Base-by-base conservation (phyloP, 2,329 filamentous ascomycete species). In the Epichloe elymi region DNA sequence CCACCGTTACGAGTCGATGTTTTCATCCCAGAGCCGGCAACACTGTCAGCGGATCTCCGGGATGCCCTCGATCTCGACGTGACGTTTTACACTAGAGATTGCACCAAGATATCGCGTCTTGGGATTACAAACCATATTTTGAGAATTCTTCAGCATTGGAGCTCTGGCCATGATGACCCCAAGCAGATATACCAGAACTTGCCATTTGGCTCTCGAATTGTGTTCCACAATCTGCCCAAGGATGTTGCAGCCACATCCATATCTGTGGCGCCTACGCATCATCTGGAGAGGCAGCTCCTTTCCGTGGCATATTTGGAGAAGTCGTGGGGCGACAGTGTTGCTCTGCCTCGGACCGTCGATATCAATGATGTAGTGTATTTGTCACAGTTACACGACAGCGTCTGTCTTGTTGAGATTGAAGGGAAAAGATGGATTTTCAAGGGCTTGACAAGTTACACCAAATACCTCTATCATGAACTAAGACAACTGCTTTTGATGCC, bases 391-490 rank as follows among this genome's bases (percentile, higher is more conserved):
- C 75, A 81, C 55, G 79, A 82, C 58, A 80, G 77, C 54, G 74
- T 82, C 43, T 79, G 74, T 51, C 65, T 80, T 14, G 76, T 81
- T 43, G 64, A 65, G 35, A 66, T 75, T 40, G 56, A 64, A 19
- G 66, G 62, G 6, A 58, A 65, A 46, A 61, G 68, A 2, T 75
- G 72, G 67, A 74, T 80, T 51, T 72, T 83, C 63, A 83, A 83
- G 60, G 75, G 76, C 3, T 61, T 81, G 41, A 75, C 74, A 2
- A 77, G 74, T 62, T 74, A 72, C 55, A 70, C 75, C 53, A 80
- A 80, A 58, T 82, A 76, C 58, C 66, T 83, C 38, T 82, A 82
- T 59, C 76, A 81, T 56, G 79, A 83, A 61, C 67, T 83, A 17
- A 73, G 73, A 50, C 71, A 73, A 23, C 70, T 83, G 2, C 71